Evolutionary conservation across 371 early-diverging fungal genomes (phyloP).

Genomic region (Mucor ambiguus): DNA sequence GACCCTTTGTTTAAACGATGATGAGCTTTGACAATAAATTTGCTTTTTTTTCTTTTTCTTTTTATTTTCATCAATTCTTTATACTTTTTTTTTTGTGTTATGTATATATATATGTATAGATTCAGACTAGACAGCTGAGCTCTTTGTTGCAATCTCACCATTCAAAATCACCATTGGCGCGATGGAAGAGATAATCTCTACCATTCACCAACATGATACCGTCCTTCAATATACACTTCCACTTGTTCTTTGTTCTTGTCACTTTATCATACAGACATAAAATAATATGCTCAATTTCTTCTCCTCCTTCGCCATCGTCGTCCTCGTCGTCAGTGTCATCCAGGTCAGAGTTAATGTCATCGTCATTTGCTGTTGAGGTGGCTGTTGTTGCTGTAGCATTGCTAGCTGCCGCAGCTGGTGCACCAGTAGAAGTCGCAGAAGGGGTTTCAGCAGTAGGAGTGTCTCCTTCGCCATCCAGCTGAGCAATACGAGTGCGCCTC

Average conservation of each 20-base stretch:
- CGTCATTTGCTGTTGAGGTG: slow-evolving; percentile 48
- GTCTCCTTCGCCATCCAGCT: slow-evolving; percentile 61
- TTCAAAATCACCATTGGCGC: slow-evolving; percentile 94
- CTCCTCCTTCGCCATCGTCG: slow-evolving; percentile 74
- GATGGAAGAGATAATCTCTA: slow-evolving; percentile 91
- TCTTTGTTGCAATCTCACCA: slow-evolving; percentile 62
- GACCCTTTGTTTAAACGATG: slow-evolving; percentile 25
- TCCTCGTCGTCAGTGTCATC: slow-evolving; percentile 80
- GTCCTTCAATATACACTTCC: slow-evolving; percentile 95
- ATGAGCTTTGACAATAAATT: neutral
- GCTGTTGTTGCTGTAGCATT: slow-evolving; percentile 18
- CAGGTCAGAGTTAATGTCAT: slow-evolving; percentile 85
- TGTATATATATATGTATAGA: neutral
- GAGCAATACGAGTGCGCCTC: slow-evolving; percentile 24
- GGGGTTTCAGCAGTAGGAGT: slow-evolving; percentile 23
- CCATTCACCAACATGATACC: slow-evolving; percentile 95
- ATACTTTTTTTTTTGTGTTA: slow-evolving; percentile 2
- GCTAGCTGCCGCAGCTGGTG: neutral
- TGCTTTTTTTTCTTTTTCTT: slow-evolving; percentile 1
- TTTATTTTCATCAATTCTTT: slow-evolving; percentile 6
- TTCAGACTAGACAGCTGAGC: neutral
- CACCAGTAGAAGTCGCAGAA: neutral
- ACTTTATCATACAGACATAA: slow-evolving; percentile 96
- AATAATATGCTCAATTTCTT: slow-evolving; percentile 84
- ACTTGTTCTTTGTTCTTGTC: slow-evolving; percentile 94